Base-by-base conservation (phyloP, 2,329 filamentous ascomycete species). In the Diplocarpon rosae region DNA sequence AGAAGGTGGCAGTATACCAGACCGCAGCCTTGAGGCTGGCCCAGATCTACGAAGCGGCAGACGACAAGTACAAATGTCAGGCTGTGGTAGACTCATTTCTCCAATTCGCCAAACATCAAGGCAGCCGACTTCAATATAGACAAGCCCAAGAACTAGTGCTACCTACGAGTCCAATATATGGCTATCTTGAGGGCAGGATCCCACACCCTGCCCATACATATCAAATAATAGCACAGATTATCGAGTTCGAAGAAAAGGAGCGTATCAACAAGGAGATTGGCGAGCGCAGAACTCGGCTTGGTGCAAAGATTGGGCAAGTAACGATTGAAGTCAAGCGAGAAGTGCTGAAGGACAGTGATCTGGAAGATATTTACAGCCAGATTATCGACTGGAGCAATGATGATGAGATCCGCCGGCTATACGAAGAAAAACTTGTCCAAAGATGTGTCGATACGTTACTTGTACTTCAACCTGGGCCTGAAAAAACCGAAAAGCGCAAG, bases 371-470 rank as follows among this genome's bases (percentile, higher is more conserved):
- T 37, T 96, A 95, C 60, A 76, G 78, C 45, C 75, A 87, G 41
- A 73, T 95, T 40, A 89, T 95, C 58, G 80, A 95, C 60, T 98
- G 92, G 92, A 82, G 83, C 9, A 76, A 69, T 46, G 87, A 96
- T 56, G 92, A 98, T 59, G 85, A 90, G 16, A 62, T 87, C 29
- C 77, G 92, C 37, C 80, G 90, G 31, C 73, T 75, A 31, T 93
- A 90, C 51, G 93, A 98, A 62, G 89, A 96, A 63, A 96, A 90
- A 65, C 70, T 95, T 12, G 66, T 98, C 3, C 76, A 83, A 50
- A 78, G 89, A 59, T 85, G 82, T 49, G 83, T 89, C 54, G 88
- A 95, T 46, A 75, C 78, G 5, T 72, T 98, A 1, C 63, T 83
- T 8, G 80, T 85, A 24, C 70, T 86, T 13, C 76, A 81, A 2